phyloP scores from a whole-genome alignment of 2,329 filamentous ascomycete genomes.

The Colletotrichum higginsianum region DNA sequence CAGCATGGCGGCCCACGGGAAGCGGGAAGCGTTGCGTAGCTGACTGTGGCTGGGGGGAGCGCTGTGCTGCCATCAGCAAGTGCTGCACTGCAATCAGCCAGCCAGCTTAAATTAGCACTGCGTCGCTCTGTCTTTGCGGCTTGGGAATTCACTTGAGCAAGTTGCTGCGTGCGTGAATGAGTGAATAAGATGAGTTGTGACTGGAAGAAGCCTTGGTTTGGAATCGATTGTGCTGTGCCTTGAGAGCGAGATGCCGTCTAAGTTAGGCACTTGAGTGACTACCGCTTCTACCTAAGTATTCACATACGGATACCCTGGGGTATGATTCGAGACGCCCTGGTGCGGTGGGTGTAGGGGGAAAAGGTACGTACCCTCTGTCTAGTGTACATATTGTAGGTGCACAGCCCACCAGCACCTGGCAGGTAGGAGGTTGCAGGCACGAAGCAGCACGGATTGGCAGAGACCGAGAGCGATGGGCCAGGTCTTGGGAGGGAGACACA shows the following conservation, averaged over 20 bases:
- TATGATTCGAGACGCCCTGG: background rate
- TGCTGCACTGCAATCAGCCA: background rate
- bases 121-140: no score
- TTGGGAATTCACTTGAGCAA: background rate
- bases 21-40: conserved; percentile 21
- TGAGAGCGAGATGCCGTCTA: background rate
- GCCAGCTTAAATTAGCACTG: background rate
- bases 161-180: background rate
- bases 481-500: background rate
- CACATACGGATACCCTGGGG: conserved; percentile 1
- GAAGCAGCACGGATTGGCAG: conserved; percentile 14
- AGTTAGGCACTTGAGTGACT: background rate
- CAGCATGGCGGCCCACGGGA: conserved; percentile 5
- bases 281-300: no score
- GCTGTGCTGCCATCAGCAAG: background rate
- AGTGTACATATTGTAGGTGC: conserved; percentile 3
- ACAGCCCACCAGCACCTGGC: conserved; percentile 24
- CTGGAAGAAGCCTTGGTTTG: background rate
- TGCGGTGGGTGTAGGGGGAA: background rate
- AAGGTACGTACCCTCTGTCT: conserved; percentile 3
- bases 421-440: conserved; percentile 12
- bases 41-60: conserved; percentile 23
- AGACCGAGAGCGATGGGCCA: background rate
- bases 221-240: background rate
- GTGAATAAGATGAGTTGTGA: background rate